These are phyloP conservation scores for Candida freyschussii DNA, from an alignment of 1,139 yeast species.

Conservation along the genomic window DNA sequence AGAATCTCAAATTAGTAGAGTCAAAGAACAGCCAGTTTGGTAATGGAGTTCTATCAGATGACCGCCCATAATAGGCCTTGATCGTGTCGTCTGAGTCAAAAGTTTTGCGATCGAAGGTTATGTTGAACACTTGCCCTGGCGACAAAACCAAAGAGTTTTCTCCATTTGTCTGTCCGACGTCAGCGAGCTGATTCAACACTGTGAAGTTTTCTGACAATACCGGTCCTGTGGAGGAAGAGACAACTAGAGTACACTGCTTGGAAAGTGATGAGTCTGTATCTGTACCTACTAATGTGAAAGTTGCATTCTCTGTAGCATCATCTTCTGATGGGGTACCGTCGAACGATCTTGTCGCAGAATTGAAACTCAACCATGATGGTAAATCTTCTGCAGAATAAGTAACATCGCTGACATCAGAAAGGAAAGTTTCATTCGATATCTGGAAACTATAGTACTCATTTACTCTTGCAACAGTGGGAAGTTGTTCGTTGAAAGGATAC, in stretches of 20 bases:
- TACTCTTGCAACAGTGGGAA: conserved; percentile 81
- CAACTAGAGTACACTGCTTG: conserved; percentile 50
- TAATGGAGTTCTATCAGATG: conserved; percentile 75
- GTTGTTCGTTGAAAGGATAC: conserved; percentile 77
- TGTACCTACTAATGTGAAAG: conserved; percentile 54
- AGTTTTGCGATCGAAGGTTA: conserved; percentile 55
- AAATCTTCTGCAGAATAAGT: conserved; percentile 50
- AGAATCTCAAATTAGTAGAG: conserved; percentile 55
- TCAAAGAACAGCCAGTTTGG: conserved; percentile 87
- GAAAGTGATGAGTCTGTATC: conserved; percentile 49
- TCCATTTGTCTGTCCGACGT: conserved; percentile 68
- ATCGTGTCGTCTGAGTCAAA: conserved; percentile 47
- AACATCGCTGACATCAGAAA: conserved; percentile 37
- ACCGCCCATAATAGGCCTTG: conserved; percentile 79
- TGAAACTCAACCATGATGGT: conserved; percentile 80
- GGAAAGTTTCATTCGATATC: conserved; percentile 66
- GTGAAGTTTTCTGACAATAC: conserved; percentile 31
- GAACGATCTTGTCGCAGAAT: conserved; percentile 53
- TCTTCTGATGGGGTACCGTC: conserved; percentile 60
- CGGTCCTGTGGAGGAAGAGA: conserved; percentile 53
- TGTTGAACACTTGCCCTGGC: conserved; percentile 61
- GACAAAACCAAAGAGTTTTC: conserved; percentile 63
- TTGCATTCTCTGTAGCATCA: conserved; percentile 41
- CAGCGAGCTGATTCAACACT: conserved; percentile 47
- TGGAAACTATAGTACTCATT: conserved; percentile 60